Evolutionary conservation across 2,329 filamentous ascomycete genomes (phyloP), one percentile per base, ranked within the genome.

Genomic region (Stagonosporopsis cucurbitacearum): DNA sequence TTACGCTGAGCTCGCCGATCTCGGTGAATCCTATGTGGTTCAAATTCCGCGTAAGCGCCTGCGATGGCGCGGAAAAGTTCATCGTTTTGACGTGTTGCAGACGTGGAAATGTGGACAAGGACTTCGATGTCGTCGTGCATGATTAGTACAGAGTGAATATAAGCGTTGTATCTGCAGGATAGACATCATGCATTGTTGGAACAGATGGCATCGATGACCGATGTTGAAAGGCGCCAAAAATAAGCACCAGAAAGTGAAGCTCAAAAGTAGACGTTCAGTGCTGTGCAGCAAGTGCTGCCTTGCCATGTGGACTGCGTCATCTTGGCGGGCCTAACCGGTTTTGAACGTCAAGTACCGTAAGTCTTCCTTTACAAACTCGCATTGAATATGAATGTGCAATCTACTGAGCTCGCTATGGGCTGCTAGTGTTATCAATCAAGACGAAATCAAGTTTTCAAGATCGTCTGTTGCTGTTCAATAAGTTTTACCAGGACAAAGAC

Each of bases 81-180:
- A 67, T 82, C 80, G 56, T 77, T 74, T 35, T 70, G 68, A 26
- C 68, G 71, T 33, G 72, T 76, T 8, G 76, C 74, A 8, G 78
- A 69, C 6, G 79, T 75, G 54, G 79, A 78, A 36, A 79, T 76
- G 63, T 82, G 80, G 30, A 78, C 76, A 28, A 80, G 70, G 25
- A 82, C 70, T 55, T 79, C 75, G 65, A 82, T 70, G 54, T 79
- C 75, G 65, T 77, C 72, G 51, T 59, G 61, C 71, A 72, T 73
- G 36, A 43, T 57, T 53, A 54, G 49, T 44, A 33, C 28, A 39
- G 17, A 49, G 17, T n/a, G 30, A n/a, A 22, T 47, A 22, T 32
- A 50, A 41, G 35, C 46, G 56, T 35, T 30, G 45, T 1, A 39
- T 15, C 50, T 54, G 50, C 23, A 58, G 20, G 15, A 42, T 42